Evolutionary conservation across 768 basidiomycete species (phyloP).

Genomic region (Lactarius indigo): DNA sequence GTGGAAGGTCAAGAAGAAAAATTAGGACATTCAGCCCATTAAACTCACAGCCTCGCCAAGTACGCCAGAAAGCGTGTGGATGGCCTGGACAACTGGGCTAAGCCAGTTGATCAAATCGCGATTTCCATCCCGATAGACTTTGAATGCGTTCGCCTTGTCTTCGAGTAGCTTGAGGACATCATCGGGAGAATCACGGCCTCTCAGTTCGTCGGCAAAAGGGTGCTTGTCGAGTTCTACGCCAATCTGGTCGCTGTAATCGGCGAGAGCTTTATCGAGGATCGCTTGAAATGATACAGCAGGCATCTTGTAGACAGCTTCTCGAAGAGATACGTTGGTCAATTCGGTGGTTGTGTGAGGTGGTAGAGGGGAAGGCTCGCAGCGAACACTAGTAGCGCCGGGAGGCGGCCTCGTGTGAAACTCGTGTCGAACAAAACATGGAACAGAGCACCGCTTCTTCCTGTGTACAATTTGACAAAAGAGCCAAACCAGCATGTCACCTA

Average conservation of each 20-base stretch:
- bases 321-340: background rate
- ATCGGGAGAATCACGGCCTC: background rate
- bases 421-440: too few relatives aligned
- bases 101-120: background rate
- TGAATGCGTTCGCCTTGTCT: background rate
- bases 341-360: background rate
- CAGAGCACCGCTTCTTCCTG: too few relatives aligned
- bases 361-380: background rate
- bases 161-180: background rate
- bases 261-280: background rate
- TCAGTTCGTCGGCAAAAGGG: background rate
- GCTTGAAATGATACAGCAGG: background rate
- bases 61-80: background rate
- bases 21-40: background rate
- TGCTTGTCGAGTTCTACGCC: conserved; percentile 1
- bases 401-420: background rate
- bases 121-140: background rate
- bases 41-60: background rate
- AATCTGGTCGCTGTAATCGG: background rate
- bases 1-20: too few relatives aligned
- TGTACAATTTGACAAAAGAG: too few relatives aligned
- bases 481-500: too few relatives aligned
- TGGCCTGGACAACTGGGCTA: background rate
- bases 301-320: background rate
- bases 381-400: background rate